Evolutionary conservation across 805 yeast species (phyloP).

Genomic region (Starmerella bombi): DNA sequence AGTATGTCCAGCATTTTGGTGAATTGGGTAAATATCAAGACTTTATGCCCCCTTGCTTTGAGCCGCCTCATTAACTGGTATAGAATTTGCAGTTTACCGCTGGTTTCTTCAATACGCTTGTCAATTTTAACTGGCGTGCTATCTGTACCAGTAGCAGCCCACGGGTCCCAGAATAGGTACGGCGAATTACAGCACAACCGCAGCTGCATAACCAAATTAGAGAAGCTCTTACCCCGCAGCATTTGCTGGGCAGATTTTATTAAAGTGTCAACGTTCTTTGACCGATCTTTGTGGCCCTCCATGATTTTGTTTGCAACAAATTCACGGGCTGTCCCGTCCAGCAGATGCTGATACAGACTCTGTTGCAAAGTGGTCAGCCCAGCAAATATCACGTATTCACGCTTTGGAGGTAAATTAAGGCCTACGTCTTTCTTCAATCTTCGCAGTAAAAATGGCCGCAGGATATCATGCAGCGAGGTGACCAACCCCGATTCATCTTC

Average conservation of each 20-base stretch:
- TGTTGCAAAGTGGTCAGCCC: slow-evolving; percentile 52
- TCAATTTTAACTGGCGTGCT: slow-evolving; percentile 33
- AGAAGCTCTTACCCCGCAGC: slow-evolving; percentile 40
- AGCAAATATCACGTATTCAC: slow-evolving; percentile 73
- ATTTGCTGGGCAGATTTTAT: slow-evolving; percentile 27
- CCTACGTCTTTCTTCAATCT: slow-evolving; percentile 67
- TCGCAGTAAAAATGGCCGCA: slow-evolving; percentile 76
- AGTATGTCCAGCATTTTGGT: slow-evolving; percentile 68
- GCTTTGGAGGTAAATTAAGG: slow-evolving; percentile 64
- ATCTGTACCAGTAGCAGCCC: slow-evolving; percentile 24
- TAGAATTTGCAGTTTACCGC: slow-evolving; percentile 62
- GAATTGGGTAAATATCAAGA: slow-evolving; percentile 78
- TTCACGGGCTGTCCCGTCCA: slow-evolving; percentile 31
- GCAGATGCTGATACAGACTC: slow-evolving; percentile 40
- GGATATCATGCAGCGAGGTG: slow-evolving; percentile 67
- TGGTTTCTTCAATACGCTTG: slow-evolving; percentile 36
- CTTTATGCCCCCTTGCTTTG: slow-evolving; percentile 43
- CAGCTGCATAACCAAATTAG: slow-evolving; percentile 68
- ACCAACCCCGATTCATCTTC: slow-evolving; percentile 51
- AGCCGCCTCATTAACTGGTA: slow-evolving; percentile 48
- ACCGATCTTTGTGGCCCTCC: background rate
- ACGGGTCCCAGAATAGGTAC: slow-evolving; percentile 70
- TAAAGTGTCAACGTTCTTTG: slow-evolving; percentile 26
- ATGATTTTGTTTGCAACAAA: slow-evolving; percentile 24
- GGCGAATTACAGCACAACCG: slow-evolving; percentile 80